Evolutionary conservation across 139 green algal genomes (phyloP).

Genomic region (Volvox africanus): DNA sequence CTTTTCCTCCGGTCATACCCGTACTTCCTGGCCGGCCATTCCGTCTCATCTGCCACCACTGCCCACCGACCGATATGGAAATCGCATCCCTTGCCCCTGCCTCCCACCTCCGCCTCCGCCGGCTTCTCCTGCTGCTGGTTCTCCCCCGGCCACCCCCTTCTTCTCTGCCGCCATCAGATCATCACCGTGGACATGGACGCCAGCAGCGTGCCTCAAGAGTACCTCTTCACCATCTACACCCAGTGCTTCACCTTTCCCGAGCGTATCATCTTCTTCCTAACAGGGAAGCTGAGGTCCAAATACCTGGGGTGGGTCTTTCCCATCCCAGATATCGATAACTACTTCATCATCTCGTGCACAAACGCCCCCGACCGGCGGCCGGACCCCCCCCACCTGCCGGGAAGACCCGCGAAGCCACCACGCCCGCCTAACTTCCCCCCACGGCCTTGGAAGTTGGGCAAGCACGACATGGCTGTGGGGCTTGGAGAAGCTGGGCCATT

Average conservation of each 20-base stretch:
- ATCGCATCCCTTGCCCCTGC: not conserved
- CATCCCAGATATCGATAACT: slow-evolving; percentile 77
- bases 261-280: slow-evolving; percentile 86
- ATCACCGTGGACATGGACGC: slow-evolving; percentile 73
- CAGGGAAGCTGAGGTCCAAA: slow-evolving; percentile 66
- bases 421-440: not conserved
- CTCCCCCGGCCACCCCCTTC: not conserved
- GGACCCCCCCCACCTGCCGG: not conserved
- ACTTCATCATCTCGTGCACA: slow-evolving; percentile 79
- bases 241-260: slow-evolving; percentile 82
- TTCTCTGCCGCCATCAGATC: slow-evolving; percentile 36
- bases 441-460: not conserved
- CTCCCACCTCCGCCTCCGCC: not conserved
- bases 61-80: too few species aligned
- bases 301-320: slow-evolving; percentile 62
- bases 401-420: not conserved
- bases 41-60: too few species aligned
- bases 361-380: slow-evolving; percentile 2
- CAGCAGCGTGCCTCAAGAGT: slow-evolving; percentile 71
- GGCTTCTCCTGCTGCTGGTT: not conserved
- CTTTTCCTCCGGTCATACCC: too few species aligned
- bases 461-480: too few species aligned
- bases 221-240: slow-evolving; percentile 72
- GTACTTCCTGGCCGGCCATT: too few species aligned
- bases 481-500: not conserved